A percentile compares a stretch with the other conserved stretches of the same genome.
Conservation (phyloP, 2,329 filamentous ascomycete genomes). For the Sarocladium kiliense region DNA sequence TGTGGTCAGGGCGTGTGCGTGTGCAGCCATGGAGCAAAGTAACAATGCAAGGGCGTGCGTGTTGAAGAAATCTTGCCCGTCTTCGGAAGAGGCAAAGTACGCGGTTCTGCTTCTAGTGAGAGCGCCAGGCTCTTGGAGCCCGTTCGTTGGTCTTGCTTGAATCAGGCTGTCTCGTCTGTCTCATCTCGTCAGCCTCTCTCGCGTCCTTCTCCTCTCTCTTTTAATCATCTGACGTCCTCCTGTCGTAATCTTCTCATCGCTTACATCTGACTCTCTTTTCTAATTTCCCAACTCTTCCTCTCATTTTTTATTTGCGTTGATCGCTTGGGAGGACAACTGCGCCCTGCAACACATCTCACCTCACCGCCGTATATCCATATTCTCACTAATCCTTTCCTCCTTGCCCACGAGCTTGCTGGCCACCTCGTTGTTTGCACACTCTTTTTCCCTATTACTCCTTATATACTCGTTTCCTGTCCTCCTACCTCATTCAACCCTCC, state of each 20-base stretch:
- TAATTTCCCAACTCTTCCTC: neutral
- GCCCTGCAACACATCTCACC: neutral
- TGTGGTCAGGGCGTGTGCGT: neutral
- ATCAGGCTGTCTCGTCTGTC: slow-evolving; percentile 5
- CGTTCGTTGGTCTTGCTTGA: neutral
- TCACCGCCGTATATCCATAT: neutral
- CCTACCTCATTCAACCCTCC: neutral
- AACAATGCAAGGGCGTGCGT: slow-evolving; percentile 3
- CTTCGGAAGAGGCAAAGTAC: neutral
- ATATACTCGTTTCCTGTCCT: neutral
- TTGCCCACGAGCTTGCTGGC: slow-evolving; percentile 2
- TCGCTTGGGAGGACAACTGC: slow-evolving; percentile 4
- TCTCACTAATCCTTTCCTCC: neutral
- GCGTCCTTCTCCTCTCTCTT: neutral
- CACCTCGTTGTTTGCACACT: neutral
- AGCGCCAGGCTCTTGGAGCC: neutral
- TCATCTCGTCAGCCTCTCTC: slow-evolving; percentile 7
- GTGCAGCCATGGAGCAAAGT: neutral
- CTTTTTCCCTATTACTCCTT: neutral
- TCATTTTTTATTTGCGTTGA: slow-evolving; percentile 2
- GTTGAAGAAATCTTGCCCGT: neutral
- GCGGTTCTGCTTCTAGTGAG: neutral
- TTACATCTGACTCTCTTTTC: neutral
- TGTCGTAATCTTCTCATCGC: neutral
- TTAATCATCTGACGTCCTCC: slow-evolving; percentile 2